These are phyloP conservation scores for Pythium monospermum DNA, from an alignment of 352 stramenopile genomes.

Conservation along the genomic window DNA sequence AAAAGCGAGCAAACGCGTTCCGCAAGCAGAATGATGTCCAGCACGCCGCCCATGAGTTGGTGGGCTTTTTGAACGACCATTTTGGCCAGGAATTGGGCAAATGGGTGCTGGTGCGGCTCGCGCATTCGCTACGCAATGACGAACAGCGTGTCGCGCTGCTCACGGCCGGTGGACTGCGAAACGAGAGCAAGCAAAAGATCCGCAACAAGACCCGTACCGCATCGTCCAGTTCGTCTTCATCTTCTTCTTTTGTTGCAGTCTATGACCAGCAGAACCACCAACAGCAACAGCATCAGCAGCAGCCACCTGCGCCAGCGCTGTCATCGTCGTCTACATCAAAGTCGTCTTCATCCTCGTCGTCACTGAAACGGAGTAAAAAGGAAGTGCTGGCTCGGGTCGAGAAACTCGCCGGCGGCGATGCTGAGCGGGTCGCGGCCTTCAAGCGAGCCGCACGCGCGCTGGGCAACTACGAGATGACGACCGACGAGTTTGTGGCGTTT, in stretches of 20 bases:
- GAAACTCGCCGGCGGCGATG: constrained; percentile 41
- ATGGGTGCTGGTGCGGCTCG: constrained; percentile 53
- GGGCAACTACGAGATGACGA: constrained; percentile 66
- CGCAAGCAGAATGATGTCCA: constrained; percentile 66
- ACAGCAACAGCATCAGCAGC: too few relatives aligned
- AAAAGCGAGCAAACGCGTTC: constrained; percentile 59
- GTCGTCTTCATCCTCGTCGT: neutral
- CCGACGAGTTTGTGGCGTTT: constrained; percentile 53
- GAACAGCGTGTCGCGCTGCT: constrained; percentile 50
- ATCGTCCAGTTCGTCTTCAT: too few relatives aligned
- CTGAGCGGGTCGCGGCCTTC: constrained; percentile 45
- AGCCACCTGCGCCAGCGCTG: neutral
- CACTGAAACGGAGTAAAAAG: constrained; percentile 57
- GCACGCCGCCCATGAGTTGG: constrained; percentile 38
- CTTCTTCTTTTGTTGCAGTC: too few relatives aligned
- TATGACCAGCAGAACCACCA: too few relatives aligned
- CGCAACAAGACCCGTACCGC: too few relatives aligned
- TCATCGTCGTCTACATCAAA: neutral
- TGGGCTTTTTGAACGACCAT: constrained; percentile 44
- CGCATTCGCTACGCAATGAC: constrained; percentile 45
- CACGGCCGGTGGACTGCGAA: constrained; percentile 20
- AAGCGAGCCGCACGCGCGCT: constrained; percentile 66
- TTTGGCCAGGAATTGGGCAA: constrained; percentile 48
- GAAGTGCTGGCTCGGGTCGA: constrained; percentile 68
- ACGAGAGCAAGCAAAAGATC: constrained; percentile 6